Evolutionary conservation across 2,329 filamentous ascomycete genomes (phyloP), one percentile per base, ranked within the genome.

Genomic region (Hymenoscyphus repandus): DNA sequence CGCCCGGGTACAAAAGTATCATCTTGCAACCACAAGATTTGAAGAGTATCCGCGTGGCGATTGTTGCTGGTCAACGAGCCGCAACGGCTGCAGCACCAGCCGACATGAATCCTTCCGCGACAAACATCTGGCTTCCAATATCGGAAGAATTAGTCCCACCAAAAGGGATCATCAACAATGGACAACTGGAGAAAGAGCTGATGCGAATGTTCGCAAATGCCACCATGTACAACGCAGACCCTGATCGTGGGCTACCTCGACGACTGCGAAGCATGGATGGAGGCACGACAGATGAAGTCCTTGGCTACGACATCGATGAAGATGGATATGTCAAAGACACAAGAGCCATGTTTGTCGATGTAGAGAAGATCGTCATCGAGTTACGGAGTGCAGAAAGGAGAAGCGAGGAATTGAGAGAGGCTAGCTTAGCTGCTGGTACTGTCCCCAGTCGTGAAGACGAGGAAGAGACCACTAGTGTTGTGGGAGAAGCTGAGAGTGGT

Each of bases 181-280:
- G 86, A 1, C 93, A 97, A 67, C 77, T 97, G 13, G 92, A 97
- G 69, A 89, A 90, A 58, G 92, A 97, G 67, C 74, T 97, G 10
- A 89, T 95, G 61, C 88, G 95, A 62, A 96, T 97, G 88, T 96
- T 97, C 68, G 90, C 90, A 59, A 97, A 97, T 64, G 92, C 93
- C 15, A 87, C 96, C 69, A 97, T 99, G 93, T 99, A 96, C 74
- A 97, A 97, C 62, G 84, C 88, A 0, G 89, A 95, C 55, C 83
- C 86, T 0, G 76, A 87, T 58, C 80, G 85, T 22, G 86, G 86
- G 0, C 87, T 90, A 57, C 58, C 60, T 0, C 27, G 58, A 55
- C 30, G 60, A 55, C 67, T 79, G 61, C 70, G 72, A 50, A 61
- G 58, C 18, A 63, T 71, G 37, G 63, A 71, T 38, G 63, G 61